phyloP scores from a whole-genome alignment of 2,329 filamentous ascomycete genomes.

The Diplodia seriata region DNA sequence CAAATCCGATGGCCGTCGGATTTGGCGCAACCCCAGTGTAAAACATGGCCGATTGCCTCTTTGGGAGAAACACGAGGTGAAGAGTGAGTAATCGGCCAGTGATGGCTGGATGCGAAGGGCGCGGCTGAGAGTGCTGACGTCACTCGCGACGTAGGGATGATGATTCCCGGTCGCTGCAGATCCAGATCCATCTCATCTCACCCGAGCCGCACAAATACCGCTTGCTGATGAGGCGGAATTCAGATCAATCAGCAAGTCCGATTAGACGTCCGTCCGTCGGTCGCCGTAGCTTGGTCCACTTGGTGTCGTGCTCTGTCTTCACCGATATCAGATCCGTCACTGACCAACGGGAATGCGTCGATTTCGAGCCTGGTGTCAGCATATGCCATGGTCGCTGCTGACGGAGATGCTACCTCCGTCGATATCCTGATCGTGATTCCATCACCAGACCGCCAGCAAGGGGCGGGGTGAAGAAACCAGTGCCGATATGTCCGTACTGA shows the following conservation, averaged over 20 bases:
- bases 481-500: conserved; percentile 13
- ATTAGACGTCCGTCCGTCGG: neutral
- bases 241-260: neutral
- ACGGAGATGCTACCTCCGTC: neutral
- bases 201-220: conserved; percentile 1
- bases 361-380: conserved; percentile 4
- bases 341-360: neutral
- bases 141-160: neutral
- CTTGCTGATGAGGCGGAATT: neutral
- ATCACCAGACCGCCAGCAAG: neutral
- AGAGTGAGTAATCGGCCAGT: neutral
- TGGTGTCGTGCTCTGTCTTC: neutral
- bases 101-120: neutral
- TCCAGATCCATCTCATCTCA: conserved; percentile 10
- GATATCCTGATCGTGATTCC: neutral
- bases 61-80: neutral
- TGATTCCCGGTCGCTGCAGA: too few species aligned
- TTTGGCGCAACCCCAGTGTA: neutral
- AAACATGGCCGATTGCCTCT: neutral
- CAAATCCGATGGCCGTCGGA: conserved; percentile 21
- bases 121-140: conserved; percentile 1
- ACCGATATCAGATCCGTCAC: neutral
- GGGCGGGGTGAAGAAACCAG: neutral
- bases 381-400: neutral
- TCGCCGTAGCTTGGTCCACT: neutral